phyloP scores from a whole-genome alignment of 345 rosid species.

The Arabidopsis thaliana region TAIR10.1 NC_003076.8:26879501-26880000 shows the following conservation, averaged over 20 bases:
- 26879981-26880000: background rate
- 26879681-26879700: background rate
- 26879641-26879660: constrained; percentile 51
- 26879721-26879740: background rate
- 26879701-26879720: background rate
- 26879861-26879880: no score
- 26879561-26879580: background rate
- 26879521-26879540: constrained; percentile 48
- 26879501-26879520: constrained; percentile 40
- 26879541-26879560: constrained; percentile 23
- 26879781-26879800: background rate
- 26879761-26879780: no score
- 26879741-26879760: background rate
- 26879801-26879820: no score
- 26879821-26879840: no score
- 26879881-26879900: no score
- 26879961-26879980: background rate
- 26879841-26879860: no score
- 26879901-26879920: no score
- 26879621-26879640: constrained; percentile 44
- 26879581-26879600: constrained; percentile 27
- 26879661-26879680: constrained; percentile 49
- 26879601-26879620: constrained; percentile 30
- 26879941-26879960: no score
- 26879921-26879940: no score